Percentiles rank a stretch among this genome's conserved stretches.
Conservation (phyloP, 495 filamentous ascomycete species). For the Aspergillus sparsus region DNA sequence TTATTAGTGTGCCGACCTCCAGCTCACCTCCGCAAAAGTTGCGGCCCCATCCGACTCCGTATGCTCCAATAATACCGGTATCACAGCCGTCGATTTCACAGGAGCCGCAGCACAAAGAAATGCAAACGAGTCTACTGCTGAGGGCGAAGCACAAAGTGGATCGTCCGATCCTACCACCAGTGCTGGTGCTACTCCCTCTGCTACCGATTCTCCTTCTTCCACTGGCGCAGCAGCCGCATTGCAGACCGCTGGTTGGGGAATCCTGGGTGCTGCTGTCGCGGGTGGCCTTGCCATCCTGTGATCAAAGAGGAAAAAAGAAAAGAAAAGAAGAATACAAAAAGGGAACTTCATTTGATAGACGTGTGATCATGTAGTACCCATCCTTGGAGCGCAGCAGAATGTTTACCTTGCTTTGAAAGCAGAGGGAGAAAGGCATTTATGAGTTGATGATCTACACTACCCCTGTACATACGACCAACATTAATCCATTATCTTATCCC, state of each 20-base stretch:
- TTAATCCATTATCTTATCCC: too few relatives aligned
- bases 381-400: too few relatives aligned
- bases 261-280: conserved; percentile 34
- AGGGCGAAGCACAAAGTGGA: conserved; percentile 30
- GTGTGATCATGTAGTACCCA: too few relatives aligned
- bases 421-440: background rate
- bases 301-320: background rate
- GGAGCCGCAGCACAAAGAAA: conserved; percentile 35
- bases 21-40: conserved; percentile 44
- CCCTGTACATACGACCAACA: background rate
- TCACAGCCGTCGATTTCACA: conserved; percentile 38
- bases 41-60: conserved; percentile 29
- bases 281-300: conserved; percentile 37
- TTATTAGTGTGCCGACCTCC: conserved; percentile 62
- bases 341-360: background rate
- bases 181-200: conserved; percentile 6
- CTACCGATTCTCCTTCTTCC: conserved; percentile 21
- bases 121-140: conserved; percentile 40
- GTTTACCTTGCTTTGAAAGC: background rate
- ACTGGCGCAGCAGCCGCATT: conserved; percentile 33
- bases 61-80: conserved; percentile 56
- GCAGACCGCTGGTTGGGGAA: conserved; percentile 39
- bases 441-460: background rate
- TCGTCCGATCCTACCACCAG: conserved; percentile 11
- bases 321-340: conserved; percentile 7